Evolutionary conservation across 2,329 filamentous ascomycete species (phyloP), one percentile per base, ranked within the genome.

Genomic region (Talaromyces sp.): DNA sequence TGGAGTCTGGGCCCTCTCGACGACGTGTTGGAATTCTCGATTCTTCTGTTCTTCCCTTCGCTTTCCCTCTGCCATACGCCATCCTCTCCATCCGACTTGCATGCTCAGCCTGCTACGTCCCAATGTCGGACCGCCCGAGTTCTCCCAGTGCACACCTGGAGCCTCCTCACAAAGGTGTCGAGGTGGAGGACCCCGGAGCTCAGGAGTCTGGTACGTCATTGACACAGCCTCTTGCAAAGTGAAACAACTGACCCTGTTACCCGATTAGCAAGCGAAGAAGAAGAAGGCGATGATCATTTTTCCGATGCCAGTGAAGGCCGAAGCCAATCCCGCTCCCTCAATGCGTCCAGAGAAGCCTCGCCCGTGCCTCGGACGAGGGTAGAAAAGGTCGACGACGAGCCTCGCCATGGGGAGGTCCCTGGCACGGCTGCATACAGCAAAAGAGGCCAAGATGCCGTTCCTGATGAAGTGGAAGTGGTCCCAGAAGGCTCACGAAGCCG

Each of bases 291-390:
- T 54, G 85, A 88, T 63, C 83, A 87, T 73, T 88, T 88, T 72
- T 86, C 85, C 53, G 85, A 88, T 69, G 85, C 85, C 60, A 83
- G 80, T 50, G 85, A 88, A 76, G 85, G 83, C 66, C 73, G 74
- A 52, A 63, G 66, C 32, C 67, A 64, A 68, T 68, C 71, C 60
- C 65, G 66, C 63, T 73, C 71, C 64, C 70, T 67, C 63, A 66
- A 68, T 68, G 68, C 69, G 55, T 77, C 78, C 57, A 71, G 77
- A 65, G 70, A 74, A 64, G 73, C 74, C 53, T 85, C 83, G 10
- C 81, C 83, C 57, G 80, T 86, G 59, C 85, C 85, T 27, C 79
- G 80, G 56, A 87, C 84, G n/a, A 78, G 85, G 63, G 83, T 87
- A 27, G 85, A 88, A 72, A 81, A 82, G 67, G 82, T 87, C 48